phyloP scores from a whole-genome alignment of 129 eudicot species.

The Oenanthe sinensis region DNA sequence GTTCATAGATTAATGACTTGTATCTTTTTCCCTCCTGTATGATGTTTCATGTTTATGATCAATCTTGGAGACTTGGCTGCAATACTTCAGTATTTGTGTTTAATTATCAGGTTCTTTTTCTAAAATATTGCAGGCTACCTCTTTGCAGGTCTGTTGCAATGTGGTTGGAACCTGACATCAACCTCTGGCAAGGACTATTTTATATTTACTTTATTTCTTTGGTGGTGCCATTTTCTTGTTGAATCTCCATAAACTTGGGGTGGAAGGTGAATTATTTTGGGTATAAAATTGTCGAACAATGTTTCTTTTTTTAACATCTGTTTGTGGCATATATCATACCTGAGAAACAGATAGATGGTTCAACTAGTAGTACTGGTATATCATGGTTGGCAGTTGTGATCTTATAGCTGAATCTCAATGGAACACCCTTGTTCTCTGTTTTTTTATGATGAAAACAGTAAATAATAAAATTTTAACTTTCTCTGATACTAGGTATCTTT shows the following conservation, averaged over 20 bases:
- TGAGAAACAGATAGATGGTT: conserved; percentile 7
- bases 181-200: conserved; percentile 22
- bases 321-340: conserved; percentile 9
- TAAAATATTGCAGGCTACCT: background rate
- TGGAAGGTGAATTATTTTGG: conserved; percentile 17
- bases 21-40: background rate
- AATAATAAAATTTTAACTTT: background rate
- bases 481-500: background rate
- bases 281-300: conserved; percentile 19
- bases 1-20: background rate
- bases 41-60: background rate
- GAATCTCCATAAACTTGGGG: conserved; percentile 15
- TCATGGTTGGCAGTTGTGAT: conserved; percentile 1
- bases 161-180: conserved; percentile 21
- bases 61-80: background rate
- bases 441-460: background rate
- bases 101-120: background rate
- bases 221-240: conserved; percentile 13
- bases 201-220: conserved; percentile 10
- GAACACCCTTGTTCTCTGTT: background rate
- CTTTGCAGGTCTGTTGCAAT: conserved; percentile 28
- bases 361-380: conserved; percentile 1
- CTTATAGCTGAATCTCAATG: background rate
- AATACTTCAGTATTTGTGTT: background rate
- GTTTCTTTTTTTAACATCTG: conserved; percentile 9